Base-by-base conservation (phyloP, 2,329 filamentous ascomycete genomes). In the Biscogniauxia mediterranea region DNA sequence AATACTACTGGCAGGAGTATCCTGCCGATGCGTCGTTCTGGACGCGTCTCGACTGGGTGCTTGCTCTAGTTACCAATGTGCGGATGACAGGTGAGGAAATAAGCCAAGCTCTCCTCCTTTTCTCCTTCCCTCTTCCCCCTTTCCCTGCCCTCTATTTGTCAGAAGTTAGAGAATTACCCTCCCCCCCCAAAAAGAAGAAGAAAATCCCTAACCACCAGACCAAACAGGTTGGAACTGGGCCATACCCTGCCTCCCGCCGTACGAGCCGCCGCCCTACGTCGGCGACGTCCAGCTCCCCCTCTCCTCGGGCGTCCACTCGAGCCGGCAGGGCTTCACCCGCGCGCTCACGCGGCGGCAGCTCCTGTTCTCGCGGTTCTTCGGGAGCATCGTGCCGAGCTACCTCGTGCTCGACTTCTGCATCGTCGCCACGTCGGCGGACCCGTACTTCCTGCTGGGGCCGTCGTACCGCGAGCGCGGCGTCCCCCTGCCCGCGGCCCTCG, bases 381-480 rank as follows among this genome's bases (percentile, higher is more conserved):
- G 71, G 5, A 76, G 89, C n/a, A 58, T 85, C 1, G 59, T 82
- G 46, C 79, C 71, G 0, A 58, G 81, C 65, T 95, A 91, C 71
- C 65, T 95, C 13, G 63, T 84, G 7, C 78, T 97, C 8, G 94
- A 97, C 74, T 61, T 86, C 6, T 74, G 91, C 57, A 90, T 90
- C 69, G 82, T 87, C 1, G 64, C 86, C 63, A 88, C 92, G 78
- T 87, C 89, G 67, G 83, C 85, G 57, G 94, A 98, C 69, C 88
- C 89, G 0, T 96, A 94, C 77, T 96, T 93, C 75, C 70, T 87
- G 61, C 71, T 84, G 23, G 82, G 85, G 0, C 77, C 80, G 0
- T 71, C 74, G 57, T 76, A 79, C 58, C 70, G 74, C 61, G 69
- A 79, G n/a, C n/a, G n/a, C 58, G 70, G 74, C 61, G 69, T 74